Evolutionary conservation across 768 basidiomycete genomes (phyloP), one percentile per base, ranked within the genome.

Genomic region (Termitomyces sp.): DNA sequence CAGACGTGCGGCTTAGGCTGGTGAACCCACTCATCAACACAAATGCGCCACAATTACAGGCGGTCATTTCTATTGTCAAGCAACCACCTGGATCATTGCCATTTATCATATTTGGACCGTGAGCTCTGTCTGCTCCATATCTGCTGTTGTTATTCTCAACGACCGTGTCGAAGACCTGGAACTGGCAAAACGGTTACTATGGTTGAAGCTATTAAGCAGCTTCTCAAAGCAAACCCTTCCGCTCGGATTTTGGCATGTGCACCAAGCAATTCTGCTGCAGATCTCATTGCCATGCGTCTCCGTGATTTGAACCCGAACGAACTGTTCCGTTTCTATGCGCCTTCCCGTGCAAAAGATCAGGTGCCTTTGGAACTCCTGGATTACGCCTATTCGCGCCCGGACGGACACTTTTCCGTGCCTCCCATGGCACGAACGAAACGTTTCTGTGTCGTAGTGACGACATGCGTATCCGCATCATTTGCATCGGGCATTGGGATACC

Each of bases 111-210:
- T 86, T 83, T 65, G 85, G 84, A 19, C 84, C 85, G 81, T 84
- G 65, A 66, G 84, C 17, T 70, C n/a, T 10, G 43, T 21, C 42
- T 23, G 3, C 6, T 15, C 46, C 19, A 8, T 33, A 38, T 1
- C 28, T 38, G 33, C 30, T 42, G 33, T 37, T 58, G 35, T 30
- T 26, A 31, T 60, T 23, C 26, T 49, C 17, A 33, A 42, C 46
- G 11, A 45, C n/a, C 12, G 5, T 17, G 14, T 44, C 57, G 30
- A 50, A 83, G 83, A 11, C 83, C 83, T 4, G 83, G 83, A 7
- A 87, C 86, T 0, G 86, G 86, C 1, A 87, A 87, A 67, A 87
- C 85, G 0, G 77, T 86, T 19, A 85, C 83, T 0, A 72, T 82
- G 11, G 75, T 85, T 1, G 85, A 86, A 65, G 76, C 81, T 0